These are phyloP conservation scores for Smithsoniella earleae DNA, from an alignment of 163 green algal genomes.

Conservation along the genomic window DNA sequence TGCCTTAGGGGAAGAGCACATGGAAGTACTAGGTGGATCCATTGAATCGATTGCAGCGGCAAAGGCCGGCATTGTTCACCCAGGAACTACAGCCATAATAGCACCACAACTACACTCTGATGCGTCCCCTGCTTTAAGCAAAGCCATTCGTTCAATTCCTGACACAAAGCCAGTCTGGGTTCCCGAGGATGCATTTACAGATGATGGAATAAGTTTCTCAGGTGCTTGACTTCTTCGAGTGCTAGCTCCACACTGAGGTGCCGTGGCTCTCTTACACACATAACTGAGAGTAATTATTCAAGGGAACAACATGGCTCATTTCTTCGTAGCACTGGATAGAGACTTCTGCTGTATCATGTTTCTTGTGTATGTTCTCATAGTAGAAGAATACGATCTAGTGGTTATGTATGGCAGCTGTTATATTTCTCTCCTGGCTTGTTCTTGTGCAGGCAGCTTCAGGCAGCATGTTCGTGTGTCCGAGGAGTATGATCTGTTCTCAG, in stretches of 20 bases:
- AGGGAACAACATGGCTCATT: too few relatives aligned
- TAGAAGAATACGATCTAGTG: neutral
- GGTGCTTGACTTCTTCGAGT: neutral
- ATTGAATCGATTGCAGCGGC: conserved; percentile 62
- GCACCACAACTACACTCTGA: conserved; percentile 47
- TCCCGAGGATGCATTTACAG: conserved; percentile 31
- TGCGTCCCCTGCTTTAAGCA: conserved; percentile 33
- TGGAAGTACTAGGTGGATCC: conserved; percentile 70
- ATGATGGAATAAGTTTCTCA: conserved; percentile 15
- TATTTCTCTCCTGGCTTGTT: neutral
- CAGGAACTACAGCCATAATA: conserved; percentile 52
- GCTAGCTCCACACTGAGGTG: neutral
- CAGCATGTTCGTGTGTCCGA: too few relatives aligned
- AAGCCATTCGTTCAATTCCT: conserved; percentile 15
- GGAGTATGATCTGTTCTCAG: conserved; percentile 1
- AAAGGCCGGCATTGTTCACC: conserved; percentile 74
- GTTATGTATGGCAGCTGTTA: neutral
- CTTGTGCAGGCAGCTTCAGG: too few relatives aligned
- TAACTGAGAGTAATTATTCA: too few relatives aligned
- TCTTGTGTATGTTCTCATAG: conserved; percentile 14
- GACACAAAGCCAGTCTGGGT: neutral
- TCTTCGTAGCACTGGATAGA: too few relatives aligned
- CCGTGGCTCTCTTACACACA: neutral
- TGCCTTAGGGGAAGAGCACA: conserved; percentile 66
- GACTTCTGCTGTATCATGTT: neutral